These are phyloP conservation scores for Neurospora sp. DNA, from an alignment of 495 filamentous ascomycete species.

Conservation along the genomic window DNA sequence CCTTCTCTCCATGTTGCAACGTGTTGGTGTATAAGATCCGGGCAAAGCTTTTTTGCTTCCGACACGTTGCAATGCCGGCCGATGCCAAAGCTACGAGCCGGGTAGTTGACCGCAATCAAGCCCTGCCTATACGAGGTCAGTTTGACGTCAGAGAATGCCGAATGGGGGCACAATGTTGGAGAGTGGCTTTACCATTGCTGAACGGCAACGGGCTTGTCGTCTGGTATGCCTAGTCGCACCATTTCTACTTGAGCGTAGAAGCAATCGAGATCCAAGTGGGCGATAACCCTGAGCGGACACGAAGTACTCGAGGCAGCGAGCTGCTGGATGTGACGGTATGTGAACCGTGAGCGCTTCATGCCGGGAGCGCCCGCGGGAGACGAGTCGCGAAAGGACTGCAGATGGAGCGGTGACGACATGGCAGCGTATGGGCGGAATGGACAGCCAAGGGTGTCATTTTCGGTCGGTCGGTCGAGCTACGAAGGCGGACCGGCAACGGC, in stretches of 20 bases:
- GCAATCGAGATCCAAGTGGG: slow-evolving; percentile 92
- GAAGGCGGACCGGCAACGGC: neutral
- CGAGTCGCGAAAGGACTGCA: slow-evolving; percentile 21
- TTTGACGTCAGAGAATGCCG: neutral
- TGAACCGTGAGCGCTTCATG: slow-evolving; percentile 61
- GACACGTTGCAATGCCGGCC: slow-evolving; percentile 59
- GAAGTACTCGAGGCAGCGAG: slow-evolving; percentile 59
- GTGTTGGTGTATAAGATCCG: slow-evolving; percentile 75
- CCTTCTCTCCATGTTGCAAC: slow-evolving; percentile 94
- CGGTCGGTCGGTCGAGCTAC: neutral
- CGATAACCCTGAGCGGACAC: slow-evolving; percentile 75
- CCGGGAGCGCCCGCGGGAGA: slow-evolving; percentile 28
- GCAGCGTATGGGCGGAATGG: slow-evolving; percentile 10
- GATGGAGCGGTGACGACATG: slow-evolving; percentile 20
- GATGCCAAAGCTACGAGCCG: slow-evolving; percentile 71
- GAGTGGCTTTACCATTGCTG: slow-evolving; percentile 55
- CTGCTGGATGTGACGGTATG: slow-evolving; percentile 69
- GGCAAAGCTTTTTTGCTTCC: slow-evolving; percentile 85
- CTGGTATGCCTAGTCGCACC: slow-evolving; percentile 64
- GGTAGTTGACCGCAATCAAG: slow-evolving; percentile 93
- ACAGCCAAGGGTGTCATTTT: slow-evolving; percentile 10
- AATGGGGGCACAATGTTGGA: neutral
- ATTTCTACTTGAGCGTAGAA: slow-evolving; percentile 98
- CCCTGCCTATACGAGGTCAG: slow-evolving; percentile 41
- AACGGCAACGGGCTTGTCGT: slow-evolving; percentile 79